Evolutionary conservation across 1,139 yeast species (phyloP), one percentile per base, ranked within the genome.

Genomic region (Debaryomycetaceae sp.): DNA sequence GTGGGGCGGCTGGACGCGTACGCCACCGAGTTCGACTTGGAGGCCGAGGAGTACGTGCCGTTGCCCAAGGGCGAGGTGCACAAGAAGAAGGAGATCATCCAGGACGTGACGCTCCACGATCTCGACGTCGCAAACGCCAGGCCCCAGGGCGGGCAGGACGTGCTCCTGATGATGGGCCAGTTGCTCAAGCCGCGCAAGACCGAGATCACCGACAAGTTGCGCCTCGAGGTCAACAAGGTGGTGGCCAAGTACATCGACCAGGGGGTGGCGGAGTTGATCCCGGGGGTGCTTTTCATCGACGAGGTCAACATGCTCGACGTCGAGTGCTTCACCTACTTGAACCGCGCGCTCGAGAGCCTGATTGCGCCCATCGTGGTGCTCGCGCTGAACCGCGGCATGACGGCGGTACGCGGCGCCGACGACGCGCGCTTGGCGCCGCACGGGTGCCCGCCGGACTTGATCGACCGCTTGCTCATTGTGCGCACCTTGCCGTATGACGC

Each of bases 101-200:
- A 91, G 60, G 98, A 91, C 52, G 96, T 91, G 28, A 86, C 98
- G 2, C 71, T 91, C 45, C 96, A 93, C 53, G 99, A 91, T 54
- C 68, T 91, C 51, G 99, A 91, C 60, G 82, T 86, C 30, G 98
- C 98, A 31, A 91, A 91, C 53, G 89, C 98, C 2, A 77, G 89
- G 49, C 98, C 99, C 10, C 97, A 91, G 61, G 98, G 98, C 43
- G 98, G 98, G 19, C 98, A 93, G 61, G 98, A 91, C 53, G 95
- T 93, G 31, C 73, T 91, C 53, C 86, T 96, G 6, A 86, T 93
- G 95, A 91, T 91, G 98, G 97, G 97, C 27, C 98, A 91, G 63
- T 68, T 91, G 42, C 71, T 91, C 67, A 91, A 89, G 63, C 97
- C 97, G 35, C 82, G 84, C 48, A 91, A 91, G 65, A 91, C 99